Conservation (phyloP, 225 moss, liverwort and hornwort genomes). For the Asterella californica region DNA sequence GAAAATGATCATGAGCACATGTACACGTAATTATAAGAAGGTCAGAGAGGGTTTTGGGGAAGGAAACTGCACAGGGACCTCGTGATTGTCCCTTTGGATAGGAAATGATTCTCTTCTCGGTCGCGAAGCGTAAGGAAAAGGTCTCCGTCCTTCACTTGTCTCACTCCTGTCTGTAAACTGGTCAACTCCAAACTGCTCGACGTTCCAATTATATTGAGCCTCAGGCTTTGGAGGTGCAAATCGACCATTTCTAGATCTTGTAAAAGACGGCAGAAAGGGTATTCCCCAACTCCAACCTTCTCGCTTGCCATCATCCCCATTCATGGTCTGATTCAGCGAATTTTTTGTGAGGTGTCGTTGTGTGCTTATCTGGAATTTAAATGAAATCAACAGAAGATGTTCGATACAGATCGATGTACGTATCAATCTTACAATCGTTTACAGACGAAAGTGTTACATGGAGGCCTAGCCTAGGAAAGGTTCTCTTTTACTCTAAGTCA, state of each 20-base stretch:
- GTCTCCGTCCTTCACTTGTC: neutral
- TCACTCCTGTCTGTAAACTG: neutral
- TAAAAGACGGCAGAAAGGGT: neutral
- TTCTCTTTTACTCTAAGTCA: too few relatives aligned
- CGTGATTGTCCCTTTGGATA: neutral
- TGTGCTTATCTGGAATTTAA: neutral
- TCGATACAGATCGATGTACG: neutral
- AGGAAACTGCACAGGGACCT: neutral
- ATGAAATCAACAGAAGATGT: neutral
- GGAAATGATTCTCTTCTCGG: neutral
- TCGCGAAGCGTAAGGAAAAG: too few relatives aligned
- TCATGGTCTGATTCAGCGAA: neutral
- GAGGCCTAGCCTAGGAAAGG: too few relatives aligned
- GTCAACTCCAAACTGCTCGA: neutral
- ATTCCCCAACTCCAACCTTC: slow-evolving; percentile 3
- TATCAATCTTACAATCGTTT: neutral
- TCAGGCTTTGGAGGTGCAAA: neutral
- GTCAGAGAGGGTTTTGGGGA: neutral
- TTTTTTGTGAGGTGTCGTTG: neutral
- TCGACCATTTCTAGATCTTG: neutral
- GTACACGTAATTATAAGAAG: neutral
- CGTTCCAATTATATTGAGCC: neutral
- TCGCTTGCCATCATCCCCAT: neutral
- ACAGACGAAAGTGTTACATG: too few relatives aligned
- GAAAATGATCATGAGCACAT: too few relatives aligned